phyloP scores from a whole-genome alignment of 2,329 filamentous ascomycete species.

The Epichloe bromicola region DNA sequence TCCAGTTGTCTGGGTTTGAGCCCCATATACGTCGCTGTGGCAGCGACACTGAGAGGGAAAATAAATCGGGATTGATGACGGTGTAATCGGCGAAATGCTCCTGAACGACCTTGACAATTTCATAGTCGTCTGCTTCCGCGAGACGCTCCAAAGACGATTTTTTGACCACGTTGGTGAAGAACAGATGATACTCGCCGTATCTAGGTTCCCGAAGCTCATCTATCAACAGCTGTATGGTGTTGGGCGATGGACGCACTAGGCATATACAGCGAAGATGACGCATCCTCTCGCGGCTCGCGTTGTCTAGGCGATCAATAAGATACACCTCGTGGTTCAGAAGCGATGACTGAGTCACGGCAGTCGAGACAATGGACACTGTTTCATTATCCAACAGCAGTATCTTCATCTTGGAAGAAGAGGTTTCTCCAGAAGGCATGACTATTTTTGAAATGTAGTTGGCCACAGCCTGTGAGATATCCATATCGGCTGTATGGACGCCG shows the following conservation, averaged over 20 bases:
- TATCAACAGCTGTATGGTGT: conserved; percentile 85
- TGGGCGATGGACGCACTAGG: conserved; percentile 81
- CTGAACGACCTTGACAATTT: conserved; percentile 86
- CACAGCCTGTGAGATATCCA: conserved; percentile 91
- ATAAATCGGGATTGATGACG: conserved; percentile 88
- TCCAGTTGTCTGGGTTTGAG: conserved; percentile 73
- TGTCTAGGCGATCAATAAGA: conserved; percentile 91
- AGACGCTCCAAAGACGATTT: conserved; percentile 90
- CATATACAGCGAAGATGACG: conserved; percentile 88
- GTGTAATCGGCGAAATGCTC: conserved; percentile 96
- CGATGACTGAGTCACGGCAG: conserved; percentile 87
- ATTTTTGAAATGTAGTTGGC: conserved; percentile 95
- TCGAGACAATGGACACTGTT: conserved; percentile 87
- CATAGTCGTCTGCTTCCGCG: conserved; percentile 93
- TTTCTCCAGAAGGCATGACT: conserved; percentile 62
- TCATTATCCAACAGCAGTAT: conserved; percentile 87
- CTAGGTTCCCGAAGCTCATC: conserved; percentile 93
- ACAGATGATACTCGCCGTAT: conserved; percentile 94
- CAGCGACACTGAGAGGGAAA: conserved; percentile 61
- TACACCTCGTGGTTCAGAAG: conserved; percentile 95
- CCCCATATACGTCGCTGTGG: conserved; percentile 73
- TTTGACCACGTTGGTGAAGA: conserved; percentile 97
- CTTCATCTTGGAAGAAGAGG: conserved; percentile 87
- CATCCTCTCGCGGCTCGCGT: conserved; percentile 88
- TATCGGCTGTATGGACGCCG: conserved; percentile 22